Evolutionary conservation across 768 basidiomycete species (phyloP), one percentile per base, ranked within the genome.

Genomic region (Strobilomyces confusus): DNA sequence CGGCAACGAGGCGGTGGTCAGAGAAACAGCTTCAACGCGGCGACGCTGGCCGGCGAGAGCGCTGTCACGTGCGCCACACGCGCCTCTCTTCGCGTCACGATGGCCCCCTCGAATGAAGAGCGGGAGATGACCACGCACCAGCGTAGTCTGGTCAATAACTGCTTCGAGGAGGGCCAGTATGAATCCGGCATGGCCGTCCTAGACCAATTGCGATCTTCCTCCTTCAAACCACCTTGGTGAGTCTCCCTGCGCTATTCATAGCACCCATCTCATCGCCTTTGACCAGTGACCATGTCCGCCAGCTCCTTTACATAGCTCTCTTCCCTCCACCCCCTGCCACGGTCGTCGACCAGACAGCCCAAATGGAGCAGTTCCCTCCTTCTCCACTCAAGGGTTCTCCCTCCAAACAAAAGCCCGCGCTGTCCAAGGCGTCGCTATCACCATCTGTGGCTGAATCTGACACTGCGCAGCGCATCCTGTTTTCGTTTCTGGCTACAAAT

Each of bases 151-250:
- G 84, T 89, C 19, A 86, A 90, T 63, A 82, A 77, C 49, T 84
- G 84, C 54, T 80, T 90, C 19, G 89, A 91, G 61, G 89, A 91
- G 65, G 81, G 83, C 17, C 86, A 89, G 53, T 88, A 86, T 57
- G 83, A 87, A 59, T 75, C 80, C 6, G 89, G 82, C 8, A 83
- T 89, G 26, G 71, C 75, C 14, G 69, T 80, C 25, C 76, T 91
- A 1, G 80, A 81, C 53, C 82, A 84, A 53, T 67, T 90, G 2
- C 81, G 84, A 43, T 79, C 81, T 0, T 64, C 77, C n/a, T 70
- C 75, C 23, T 77, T 77, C 67, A 81, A 70, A 48, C 87, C 87
- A 9, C 78, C 79, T 12, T 62, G 72, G 88, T 87, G 66, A 64
- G 85, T 72, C 25, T 32, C 40, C 48, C 40, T 43, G 30, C 59